These are phyloP conservation scores for Dactylonectria estremocensis DNA, from an alignment of 2,329 filamentous ascomycete species.

Conservation along the genomic window DNA sequence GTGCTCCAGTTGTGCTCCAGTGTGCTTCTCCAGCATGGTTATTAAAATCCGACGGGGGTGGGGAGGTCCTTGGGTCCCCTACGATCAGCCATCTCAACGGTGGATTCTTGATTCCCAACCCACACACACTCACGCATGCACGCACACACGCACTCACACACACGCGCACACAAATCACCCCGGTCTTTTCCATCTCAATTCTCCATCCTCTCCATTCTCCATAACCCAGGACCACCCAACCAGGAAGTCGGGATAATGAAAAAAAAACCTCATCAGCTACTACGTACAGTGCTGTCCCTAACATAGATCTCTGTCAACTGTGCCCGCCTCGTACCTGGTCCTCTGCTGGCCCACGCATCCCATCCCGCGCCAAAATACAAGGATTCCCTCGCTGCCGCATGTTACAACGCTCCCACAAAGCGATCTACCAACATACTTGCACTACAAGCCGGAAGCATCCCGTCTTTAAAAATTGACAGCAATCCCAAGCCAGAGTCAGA, in stretches of 20 bases:
- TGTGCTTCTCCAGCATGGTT: neutral
- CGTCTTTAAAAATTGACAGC: neutral
- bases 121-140: neutral
- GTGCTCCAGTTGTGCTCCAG: neutral
- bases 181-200: conserved; percentile 12
- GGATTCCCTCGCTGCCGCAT: too few species aligned
- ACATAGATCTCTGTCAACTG: too few species aligned
- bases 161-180: neutral
- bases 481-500: neutral
- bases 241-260: conserved; percentile 39
- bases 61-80: conserved; percentile 18
- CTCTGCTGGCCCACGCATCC: neutral
- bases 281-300: neutral
- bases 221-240: conserved; percentile 37
- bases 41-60: conserved; percentile 20
- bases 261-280: conserved; percentile 35
- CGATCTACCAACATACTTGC: neutral
- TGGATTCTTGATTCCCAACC: neutral
- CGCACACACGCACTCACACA: neutral
- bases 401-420: neutral
- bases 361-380: neutral
- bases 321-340: conserved; percentile 1
- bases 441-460: neutral
- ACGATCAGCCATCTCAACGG: conserved; percentile 25
- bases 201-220: conserved; percentile 15